Evolutionary conservation across 228 moss, liverwort and hornwort species (phyloP), one percentile per base, ranked within the genome.

Genomic region (Sphagnum fallax): DNA sequence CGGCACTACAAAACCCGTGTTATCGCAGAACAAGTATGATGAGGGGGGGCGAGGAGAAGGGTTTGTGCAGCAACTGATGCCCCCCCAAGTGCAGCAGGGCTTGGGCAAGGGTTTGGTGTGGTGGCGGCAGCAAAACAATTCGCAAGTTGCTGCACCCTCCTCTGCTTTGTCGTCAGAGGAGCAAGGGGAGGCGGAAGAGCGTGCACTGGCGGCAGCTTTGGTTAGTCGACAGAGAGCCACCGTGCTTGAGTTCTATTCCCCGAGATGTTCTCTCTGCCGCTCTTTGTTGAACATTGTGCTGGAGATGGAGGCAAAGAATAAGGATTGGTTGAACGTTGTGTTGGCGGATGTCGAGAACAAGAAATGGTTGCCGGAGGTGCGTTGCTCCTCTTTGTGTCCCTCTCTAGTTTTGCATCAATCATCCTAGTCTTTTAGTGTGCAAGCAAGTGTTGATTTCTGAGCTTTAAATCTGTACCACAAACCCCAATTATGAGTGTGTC

Each of bases 321-420:
- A 82, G 49, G 83, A 87, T 69, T 97, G 93, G 97, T 78, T 97
- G 66, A 77, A 90, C 50, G 79, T 97, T 65, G 90, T 93, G 11
- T 91, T 97, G 93, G 97, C 88, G 47, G 91, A 96, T 72, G 92
- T 89, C 50, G 92, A 96, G 66, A 92, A 92, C 53, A 92, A 89
- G 67, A 83, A 74, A 76, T 97, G 93, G 96, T 84, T 95, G 48
- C 89, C 92, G 1, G 95, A 97, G 91, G 96, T 96, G 64, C 51
- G 67, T 75, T n/a, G 5, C 48, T 52, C 52, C 59, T 62, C 66
- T 61, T 52, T 5, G 6, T 6, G 60, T 5, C 47, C 49, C 15
- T 47, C 32, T 32, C 32, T 32, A 32, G 3, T 32, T 18, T 18
- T 64, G 64, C 64, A 55, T 55, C 12, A 8, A 55, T 55, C 55